Evolutionary conservation across 2,329 filamentous ascomycete genomes (phyloP), one percentile per base, ranked within the genome.

Genomic region (Talaromyces sp.): DNA sequence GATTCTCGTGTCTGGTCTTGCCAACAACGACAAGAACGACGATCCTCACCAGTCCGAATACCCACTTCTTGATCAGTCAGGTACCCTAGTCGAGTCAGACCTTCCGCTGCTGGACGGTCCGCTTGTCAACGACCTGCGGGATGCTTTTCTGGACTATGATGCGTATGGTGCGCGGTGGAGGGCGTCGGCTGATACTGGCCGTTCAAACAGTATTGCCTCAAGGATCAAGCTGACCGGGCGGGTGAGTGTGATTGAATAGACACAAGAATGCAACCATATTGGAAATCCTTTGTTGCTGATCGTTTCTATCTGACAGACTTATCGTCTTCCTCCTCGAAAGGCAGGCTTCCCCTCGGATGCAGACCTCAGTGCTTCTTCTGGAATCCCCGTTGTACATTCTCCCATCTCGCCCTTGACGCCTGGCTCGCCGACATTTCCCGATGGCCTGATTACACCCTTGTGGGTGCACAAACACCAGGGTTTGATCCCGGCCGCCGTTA

Each of bases 401-500:
- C 91, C 93, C 1, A 87, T 96, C 67, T 98, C 95, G 2, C 95
- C 94, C 0, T 82, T 98, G 33, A 95, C 90, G 44, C 92, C 93
- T 3, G 84, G 84, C 7, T 96, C 94, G 7, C 82, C 87, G 2
- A 83, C 96, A 2, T 98, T 95, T 72, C 93, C 94, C 7, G 95
- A 98, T 76, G 95, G 94, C 4, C 80, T 97, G 62, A 87, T 97
- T 73, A 87, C 92, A 63, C 83, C 88, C 23, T 78, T 85, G 64
- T 99, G 94, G 94, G 82, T 96, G 60, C 85, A 86, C 63, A 99
- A 98, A 74, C 94, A 98, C 73, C 93, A 96, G 71, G 82, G 89
- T 57, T 81, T 92, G 18, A 83, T 98, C 27, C 94, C 94, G 1
- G 90, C 91, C 64, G 84, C 91, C 30, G 89, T 91, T 67, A 75